Base-by-base conservation (phyloP, 2,329 filamentous ascomycete species). In the Plectosphaerella cucumerina region DNA sequence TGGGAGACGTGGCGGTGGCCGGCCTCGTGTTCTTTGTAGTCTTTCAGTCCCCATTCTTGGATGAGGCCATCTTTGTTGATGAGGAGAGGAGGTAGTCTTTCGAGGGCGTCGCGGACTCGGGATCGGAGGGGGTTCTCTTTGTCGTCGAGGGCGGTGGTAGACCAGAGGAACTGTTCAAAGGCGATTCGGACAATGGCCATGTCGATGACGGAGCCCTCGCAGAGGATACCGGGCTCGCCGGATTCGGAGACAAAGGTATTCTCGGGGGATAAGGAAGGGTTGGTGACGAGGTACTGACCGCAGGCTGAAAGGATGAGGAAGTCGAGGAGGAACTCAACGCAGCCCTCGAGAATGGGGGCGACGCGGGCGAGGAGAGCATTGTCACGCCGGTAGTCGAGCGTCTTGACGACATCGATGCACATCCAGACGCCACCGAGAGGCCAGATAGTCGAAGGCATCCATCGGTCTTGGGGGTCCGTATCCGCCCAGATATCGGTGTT, bases 1-100 rank as follows among this genome's bases (percentile, higher is more conserved):
- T 76, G 76, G 0, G 74, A 78, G 6, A 78, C 65, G 49, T 80
- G 77, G 1, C 77, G 67, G 52, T 80, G 76, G 0, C 74, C 75
- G 0, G 70, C 72, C 41, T 78, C 75, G 5, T 66, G 60, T 52
- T 67, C 71, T 8, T 58, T 54, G 44, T 70, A 68, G 14, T 74
- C 63, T 3, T 62, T 65, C 2, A 65, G 65, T n/a, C 76, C 73
- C 70, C 70, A 75, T 60, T 75, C 72, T 21, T 71, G 69, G 11
- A 75, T 65, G 33, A 68, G 60, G 3, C 68, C 70, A 11, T 61
- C 3, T 58, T 53, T 12, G 15, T 55, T 56, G 10, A 50, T 50
- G 20, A 35, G 31, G n/a, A 62, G 52, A 2, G 56, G 53, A 3
- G 62, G 63, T 1, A 64, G 52, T 45, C 11, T 56, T 6, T 21